These are phyloP conservation scores for Vaccinium corymbosum DNA, from an alignment of 148 eudicot species.

Conservation along the genomic window DNA sequence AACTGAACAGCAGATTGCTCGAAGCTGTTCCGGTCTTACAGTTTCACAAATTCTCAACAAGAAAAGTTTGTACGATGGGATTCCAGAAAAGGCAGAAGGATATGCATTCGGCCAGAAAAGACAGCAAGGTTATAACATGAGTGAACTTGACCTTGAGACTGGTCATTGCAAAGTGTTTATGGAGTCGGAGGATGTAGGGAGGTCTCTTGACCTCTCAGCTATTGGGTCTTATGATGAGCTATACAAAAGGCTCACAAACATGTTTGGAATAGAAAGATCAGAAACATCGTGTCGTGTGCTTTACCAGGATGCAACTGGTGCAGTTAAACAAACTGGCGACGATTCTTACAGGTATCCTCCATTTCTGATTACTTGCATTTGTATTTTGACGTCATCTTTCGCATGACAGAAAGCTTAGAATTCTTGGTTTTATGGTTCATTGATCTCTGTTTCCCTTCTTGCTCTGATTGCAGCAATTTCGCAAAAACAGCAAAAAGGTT, in stretches of 20 bases:
- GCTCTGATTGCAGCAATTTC: slow-evolving; percentile 37
- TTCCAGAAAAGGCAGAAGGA: slow-evolving; percentile 5
- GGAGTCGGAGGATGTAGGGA: slow-evolving; percentile 60
- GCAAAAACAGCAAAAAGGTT: slow-evolving; percentile 42
- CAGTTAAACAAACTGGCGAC: slow-evolving; percentile 42
- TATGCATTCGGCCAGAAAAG: slow-evolving; percentile 12
- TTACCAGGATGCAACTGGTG: slow-evolving; percentile 42
- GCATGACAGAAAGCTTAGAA: not conserved
- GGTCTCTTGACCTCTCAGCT: slow-evolving; percentile 50
- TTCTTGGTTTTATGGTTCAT: not conserved
- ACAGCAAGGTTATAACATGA: slow-evolving; percentile 24
- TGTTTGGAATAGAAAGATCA: slow-evolving; percentile 50
- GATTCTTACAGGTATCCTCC: slow-evolving; percentile 47
- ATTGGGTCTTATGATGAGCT: slow-evolving; percentile 50
- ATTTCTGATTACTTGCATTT: not conserved
- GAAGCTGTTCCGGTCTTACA: slow-evolving; percentile 27
- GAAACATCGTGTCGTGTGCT: slow-evolving; percentile 35
- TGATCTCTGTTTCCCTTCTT: not conserved
- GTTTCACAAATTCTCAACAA: slow-evolving; percentile 15
- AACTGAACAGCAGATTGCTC: slow-evolving; percentile 59
- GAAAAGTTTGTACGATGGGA: slow-evolving; percentile 21
- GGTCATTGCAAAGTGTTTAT: slow-evolving; percentile 63
- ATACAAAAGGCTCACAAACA: slow-evolving; percentile 34
- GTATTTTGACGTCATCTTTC: not conserved
- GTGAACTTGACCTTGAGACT: slow-evolving; percentile 39